Evolutionary conservation across 1,284 basidiomycete genomes (phyloP).

Genomic region (Exobasidium cylindrosporum): DNA sequence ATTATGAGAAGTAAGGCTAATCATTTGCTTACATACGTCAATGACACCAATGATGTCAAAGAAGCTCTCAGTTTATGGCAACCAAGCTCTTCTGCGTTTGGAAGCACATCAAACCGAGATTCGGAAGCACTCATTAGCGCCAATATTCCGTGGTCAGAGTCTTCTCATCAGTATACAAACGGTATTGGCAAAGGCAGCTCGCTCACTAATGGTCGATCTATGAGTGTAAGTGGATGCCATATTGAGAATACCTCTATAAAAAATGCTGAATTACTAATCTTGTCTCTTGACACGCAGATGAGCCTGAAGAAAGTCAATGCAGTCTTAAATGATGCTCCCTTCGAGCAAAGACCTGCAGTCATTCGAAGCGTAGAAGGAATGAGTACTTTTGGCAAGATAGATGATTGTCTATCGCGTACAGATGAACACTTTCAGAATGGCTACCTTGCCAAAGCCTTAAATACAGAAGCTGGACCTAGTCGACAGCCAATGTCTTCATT

Average conservation of each 20-base stretch:
- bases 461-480: constrained; percentile 2
- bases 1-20: constrained; percentile 52
- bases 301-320: neutral
- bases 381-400: constrained; percentile 53
- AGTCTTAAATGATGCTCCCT: constrained; percentile 25
- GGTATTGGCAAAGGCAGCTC: neutral
- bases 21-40: constrained; percentile 76
- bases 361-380: constrained; percentile 75
- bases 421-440: neutral
- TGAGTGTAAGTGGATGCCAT: neutral
- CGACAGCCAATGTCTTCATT: neutral
- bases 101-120: neutral
- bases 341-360: constrained; percentile 63
- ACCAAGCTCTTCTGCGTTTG: neutral
- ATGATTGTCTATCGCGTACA: constrained; percentile 19
- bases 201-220: neutral
- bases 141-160: neutral
- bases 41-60: constrained; percentile 72
- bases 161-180: neutral
- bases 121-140: too few species aligned
- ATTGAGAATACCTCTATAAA: neutral
- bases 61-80: constrained; percentile 47
- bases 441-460: neutral
- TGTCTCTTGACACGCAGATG: neutral
- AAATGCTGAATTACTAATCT: neutral